Conservation (phyloP, 257 asterid genomes). For the Voacanga thouarsii region DNA sequence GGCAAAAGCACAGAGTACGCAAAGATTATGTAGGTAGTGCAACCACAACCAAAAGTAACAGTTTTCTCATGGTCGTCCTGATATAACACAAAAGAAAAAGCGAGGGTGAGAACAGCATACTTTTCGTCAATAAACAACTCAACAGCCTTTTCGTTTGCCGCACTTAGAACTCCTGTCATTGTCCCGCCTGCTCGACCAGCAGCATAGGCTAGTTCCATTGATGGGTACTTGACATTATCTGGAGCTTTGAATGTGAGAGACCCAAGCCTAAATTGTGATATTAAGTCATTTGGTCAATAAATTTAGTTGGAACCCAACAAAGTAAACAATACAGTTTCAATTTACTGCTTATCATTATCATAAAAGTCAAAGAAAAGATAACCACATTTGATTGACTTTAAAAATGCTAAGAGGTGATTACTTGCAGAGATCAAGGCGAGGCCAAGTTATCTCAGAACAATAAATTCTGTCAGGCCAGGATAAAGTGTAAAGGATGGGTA, state of each 20-base stretch:
- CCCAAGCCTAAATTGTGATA: constrained; percentile 57
- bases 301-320: background rate
- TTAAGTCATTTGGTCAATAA: constrained; percentile 11
- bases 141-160: constrained; percentile 99
- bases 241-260: constrained; percentile 82
- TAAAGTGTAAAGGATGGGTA: constrained; percentile 90
- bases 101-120: constrained; percentile 39
- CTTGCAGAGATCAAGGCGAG: constrained; percentile 99
- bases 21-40: background rate
- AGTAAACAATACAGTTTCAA: background rate
- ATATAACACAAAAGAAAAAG: background rate
- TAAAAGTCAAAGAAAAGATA: background rate
- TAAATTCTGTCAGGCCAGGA: constrained; percentile 93
- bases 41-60: background rate
- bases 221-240: constrained; percentile 91
- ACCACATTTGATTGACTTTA: background rate
- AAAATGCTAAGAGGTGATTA: constrained; percentile 25
- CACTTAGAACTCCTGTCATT: constrained; percentile 98
- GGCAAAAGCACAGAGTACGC: background rate
- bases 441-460: constrained; percentile 96
- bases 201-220: constrained; percentile 94
- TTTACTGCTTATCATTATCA: too few relatives aligned
- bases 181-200: constrained; percentile 99
- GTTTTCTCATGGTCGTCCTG: too few relatives aligned
- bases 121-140: constrained; percentile 80